Percentiles rank a stretch among this genome's conserved stretches.
Evolutionary conservation across 306 rosid genomes (phyloP).

Genomic region (Cucurbita maxima): DNA sequence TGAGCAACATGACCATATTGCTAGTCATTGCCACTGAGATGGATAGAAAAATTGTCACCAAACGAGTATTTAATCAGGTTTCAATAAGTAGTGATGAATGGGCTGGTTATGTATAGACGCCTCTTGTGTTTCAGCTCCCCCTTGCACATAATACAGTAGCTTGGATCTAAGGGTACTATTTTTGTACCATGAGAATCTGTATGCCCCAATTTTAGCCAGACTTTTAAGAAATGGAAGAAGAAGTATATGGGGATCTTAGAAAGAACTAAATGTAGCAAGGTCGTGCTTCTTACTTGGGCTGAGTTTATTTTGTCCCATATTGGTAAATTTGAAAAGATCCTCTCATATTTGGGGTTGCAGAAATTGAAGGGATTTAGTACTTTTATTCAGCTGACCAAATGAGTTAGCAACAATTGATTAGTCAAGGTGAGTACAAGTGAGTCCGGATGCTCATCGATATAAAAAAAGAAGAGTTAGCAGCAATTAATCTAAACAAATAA

Average conservation of each 20-base stretch:
- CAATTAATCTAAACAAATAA: background rate
- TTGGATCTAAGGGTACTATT: background rate
- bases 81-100: no score
- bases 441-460: no score
- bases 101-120: no score
- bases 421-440: no score
- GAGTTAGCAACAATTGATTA: background rate
- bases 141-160: no score
- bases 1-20: no score
- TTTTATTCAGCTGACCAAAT: background rate
- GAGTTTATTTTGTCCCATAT: background rate
- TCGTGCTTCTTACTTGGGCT: background rate
- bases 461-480: no score
- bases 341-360: background rate
- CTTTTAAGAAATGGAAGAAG: background rate
- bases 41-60: no score
- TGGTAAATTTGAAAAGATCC: background rate
- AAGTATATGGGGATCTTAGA: background rate
- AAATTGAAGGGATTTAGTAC: background rate
- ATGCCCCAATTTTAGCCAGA: background rate
- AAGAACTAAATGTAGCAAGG: background rate
- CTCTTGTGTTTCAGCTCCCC: no score
- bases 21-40: no score
- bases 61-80: no score
- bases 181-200: background rate